These are phyloP conservation scores for Metschnikowia chrysomelidarum DNA, from an alignment of 805 yeast species.

Conservation along the genomic window DNA sequence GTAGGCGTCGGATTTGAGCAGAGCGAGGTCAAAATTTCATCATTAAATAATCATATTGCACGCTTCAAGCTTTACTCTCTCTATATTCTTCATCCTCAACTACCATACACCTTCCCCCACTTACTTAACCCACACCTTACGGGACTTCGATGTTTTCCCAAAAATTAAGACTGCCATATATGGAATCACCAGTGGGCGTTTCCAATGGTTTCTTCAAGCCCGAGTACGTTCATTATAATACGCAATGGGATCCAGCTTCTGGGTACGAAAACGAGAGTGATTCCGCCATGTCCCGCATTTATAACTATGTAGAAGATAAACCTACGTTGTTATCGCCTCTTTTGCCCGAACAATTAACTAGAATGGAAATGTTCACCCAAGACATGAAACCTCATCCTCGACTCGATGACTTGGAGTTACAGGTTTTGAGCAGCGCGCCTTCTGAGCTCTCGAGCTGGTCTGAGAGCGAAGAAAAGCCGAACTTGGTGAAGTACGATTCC, in stretches of 20 bases:
- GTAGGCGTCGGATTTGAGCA: too few species aligned
- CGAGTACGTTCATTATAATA: slow-evolving; percentile 8
- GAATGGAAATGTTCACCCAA: slow-evolving; percentile 7
- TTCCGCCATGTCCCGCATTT: slow-evolving; percentile 9
- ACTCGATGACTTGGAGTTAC: slow-evolving; percentile 13
- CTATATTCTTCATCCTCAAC: not conserved
- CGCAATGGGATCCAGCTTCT: slow-evolving; percentile 5
- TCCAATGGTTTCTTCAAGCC: slow-evolving; percentile 10
- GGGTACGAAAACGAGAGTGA: slow-evolving; percentile 9
- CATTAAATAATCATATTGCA: too few species aligned
- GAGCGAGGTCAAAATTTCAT: too few species aligned
- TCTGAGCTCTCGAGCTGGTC: slow-evolving; percentile 14
- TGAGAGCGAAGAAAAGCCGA: slow-evolving; percentile 11
- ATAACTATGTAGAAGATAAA: slow-evolving; percentile 5
- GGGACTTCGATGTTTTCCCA: slow-evolving; percentile 14
- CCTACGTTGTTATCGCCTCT: slow-evolving; percentile 9
- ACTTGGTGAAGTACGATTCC: slow-evolving; percentile 11
- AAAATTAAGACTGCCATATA: slow-evolving; percentile 11
- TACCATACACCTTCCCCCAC: too few species aligned
- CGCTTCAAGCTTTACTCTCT: too few species aligned
- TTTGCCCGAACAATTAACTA: slow-evolving; percentile 5
- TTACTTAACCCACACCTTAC: not conserved
- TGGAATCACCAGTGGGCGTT: slow-evolving; percentile 9
- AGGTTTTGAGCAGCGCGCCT: slow-evolving; percentile 12
- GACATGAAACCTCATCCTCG: slow-evolving; percentile 7